These are phyloP conservation scores for Carex sylvatica DNA, from an alignment of 202 grass and related monocot species.

Conservation along the genomic window DNA sequence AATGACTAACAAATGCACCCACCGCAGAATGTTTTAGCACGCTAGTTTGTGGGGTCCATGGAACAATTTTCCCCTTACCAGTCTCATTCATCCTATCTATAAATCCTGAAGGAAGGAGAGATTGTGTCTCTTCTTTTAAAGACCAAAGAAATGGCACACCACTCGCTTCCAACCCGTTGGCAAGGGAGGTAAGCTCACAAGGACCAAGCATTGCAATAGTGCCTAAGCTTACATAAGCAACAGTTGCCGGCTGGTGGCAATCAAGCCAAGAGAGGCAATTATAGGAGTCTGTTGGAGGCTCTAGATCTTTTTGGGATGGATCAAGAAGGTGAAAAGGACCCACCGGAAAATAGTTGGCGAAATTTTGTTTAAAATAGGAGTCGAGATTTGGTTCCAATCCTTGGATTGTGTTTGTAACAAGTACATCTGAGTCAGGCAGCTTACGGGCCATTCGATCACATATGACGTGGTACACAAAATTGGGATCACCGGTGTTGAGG, in stretches of 20 bases:
- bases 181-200: constrained; percentile 32
- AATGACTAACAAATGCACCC: constrained; percentile 65
- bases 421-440: constrained; percentile 19
- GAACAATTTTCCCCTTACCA: constrained; percentile 33
- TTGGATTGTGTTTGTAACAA: constrained; percentile 44
- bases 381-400: constrained; percentile 31
- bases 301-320: not conserved
- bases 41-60: constrained; percentile 59
- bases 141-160: constrained; percentile 66
- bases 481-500: constrained; percentile 41
- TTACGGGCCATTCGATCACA: constrained; percentile 34
- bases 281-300: constrained; percentile 25
- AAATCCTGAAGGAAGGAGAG: constrained; percentile 50
- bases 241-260: constrained; percentile 20
- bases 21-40: constrained; percentile 51
- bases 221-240: constrained; percentile 68
- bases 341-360: constrained; percentile 31
- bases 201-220: constrained; percentile 20
- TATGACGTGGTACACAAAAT: constrained; percentile 37
- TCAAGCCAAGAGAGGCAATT: constrained; percentile 63
- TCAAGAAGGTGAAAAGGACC: constrained; percentile 59
- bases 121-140: constrained; percentile 37
- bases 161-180: constrained; percentile 34
- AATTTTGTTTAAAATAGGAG: constrained; percentile 19
- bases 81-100: constrained; percentile 18